Evolutionary conservation across 495 filamentous ascomycete genomes (phyloP), one percentile per base, ranked within the genome.

Genomic region (Lasiosphaeria ovina): DNA sequence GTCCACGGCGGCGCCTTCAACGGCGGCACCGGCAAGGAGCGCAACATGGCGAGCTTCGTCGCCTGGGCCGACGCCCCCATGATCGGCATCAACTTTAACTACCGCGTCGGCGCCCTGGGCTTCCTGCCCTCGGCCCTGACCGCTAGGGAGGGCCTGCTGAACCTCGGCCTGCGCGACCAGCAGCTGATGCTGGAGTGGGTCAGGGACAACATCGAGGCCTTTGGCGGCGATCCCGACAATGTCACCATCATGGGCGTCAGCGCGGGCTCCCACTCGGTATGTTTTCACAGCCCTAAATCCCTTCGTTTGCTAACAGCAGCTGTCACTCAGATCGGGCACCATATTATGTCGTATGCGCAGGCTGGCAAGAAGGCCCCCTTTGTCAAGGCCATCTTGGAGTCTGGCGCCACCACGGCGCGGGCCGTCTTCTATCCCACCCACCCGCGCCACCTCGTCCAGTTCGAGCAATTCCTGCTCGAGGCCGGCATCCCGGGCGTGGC

Each of bases 111-210:
- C 10, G 76, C 87, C 0, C 78, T 91, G 33, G 88, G 88, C 0
- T 91, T 90, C 68, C 66, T 90, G 31, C 78, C 85, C 33, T 85
- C 83, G 1, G 72, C 63, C 5, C 35, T 81, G 31, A 77, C 78
- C 12, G 77, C 80, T 3, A 80, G 83, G 56, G 81, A 83, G 16
- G 82, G 83, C 0, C 36, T 81, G 12, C 75, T 88, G 31, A 91
- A 91, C 65, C 70, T 88, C 35, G 88, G 88, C 5, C 77, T 91
- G 62, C 84, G 83, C 74, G 88, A 91, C 66, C 88, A 90, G 66
- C 77, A 82, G 59, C 66, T 84, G 34, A 71, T 83, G 49, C 72
- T 91, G 24, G 78, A 87, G 71, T 91, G 88, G 88, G 83, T 87
- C 1, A 73, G 77, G 61, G 76, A 83, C 9, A 86, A 88, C 66